Evolutionary conservation across 768 basidiomycete genomes (phyloP).

Genomic region (Tulasnella sp.): DNA sequence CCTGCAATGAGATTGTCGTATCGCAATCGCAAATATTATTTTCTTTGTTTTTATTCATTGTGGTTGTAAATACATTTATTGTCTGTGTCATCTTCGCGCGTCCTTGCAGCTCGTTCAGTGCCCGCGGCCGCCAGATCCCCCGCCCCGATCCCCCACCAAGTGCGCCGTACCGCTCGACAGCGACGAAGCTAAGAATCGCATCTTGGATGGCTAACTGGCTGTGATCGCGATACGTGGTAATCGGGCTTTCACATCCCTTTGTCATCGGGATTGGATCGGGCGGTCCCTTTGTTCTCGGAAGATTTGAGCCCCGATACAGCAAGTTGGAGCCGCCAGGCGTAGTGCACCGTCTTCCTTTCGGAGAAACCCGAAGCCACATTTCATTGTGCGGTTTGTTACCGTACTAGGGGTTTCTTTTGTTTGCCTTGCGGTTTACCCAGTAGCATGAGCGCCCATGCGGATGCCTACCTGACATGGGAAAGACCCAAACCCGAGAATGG

Average conservation of each 20-base stretch:
- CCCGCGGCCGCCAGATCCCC: neutral
- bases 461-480: too few relatives aligned
- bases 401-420: neutral
- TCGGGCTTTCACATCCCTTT: neutral
- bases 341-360: neutral
- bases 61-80: neutral
- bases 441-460: too few relatives aligned
- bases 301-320: neutral
- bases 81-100: neutral
- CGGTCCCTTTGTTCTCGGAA: neutral
- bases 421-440: too few relatives aligned
- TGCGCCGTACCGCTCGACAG: neutral
- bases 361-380: neutral
- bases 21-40: neutral
- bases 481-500: too few relatives aligned
- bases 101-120: neutral
- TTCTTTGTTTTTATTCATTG: neutral
- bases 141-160: neutral
- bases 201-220: neutral
- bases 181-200: neutral
- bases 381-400: neutral
- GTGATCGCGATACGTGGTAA: neutral
- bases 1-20: neutral
- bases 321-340: neutral
- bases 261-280: neutral